phyloP scores from a whole-genome alignment of 2,329 filamentous ascomycete genomes.

The Pseudocercospora cruenta region DNA sequence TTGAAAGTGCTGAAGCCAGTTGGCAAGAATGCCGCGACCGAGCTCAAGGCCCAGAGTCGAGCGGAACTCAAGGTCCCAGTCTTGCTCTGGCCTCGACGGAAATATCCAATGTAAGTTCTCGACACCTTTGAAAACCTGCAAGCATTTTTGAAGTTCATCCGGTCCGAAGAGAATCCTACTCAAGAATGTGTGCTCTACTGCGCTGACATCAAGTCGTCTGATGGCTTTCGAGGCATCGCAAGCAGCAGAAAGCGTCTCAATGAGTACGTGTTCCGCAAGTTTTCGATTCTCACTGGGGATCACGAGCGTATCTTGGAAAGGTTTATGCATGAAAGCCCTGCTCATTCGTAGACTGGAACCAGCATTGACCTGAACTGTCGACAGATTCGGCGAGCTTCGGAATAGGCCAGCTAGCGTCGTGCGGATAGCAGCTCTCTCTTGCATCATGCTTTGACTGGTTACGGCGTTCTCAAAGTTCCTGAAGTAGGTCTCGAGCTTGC shows the following conservation, averaged over 20 bases:
- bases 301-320: not conserved
- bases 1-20: not conserved
- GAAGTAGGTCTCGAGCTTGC: not conserved
- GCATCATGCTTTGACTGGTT: not conserved
- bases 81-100: not conserved
- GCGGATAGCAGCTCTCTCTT: not conserved
- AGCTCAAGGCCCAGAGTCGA: not conserved
- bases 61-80: not conserved
- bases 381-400: not conserved
- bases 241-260: not conserved
- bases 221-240: not conserved
- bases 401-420: not conserved
- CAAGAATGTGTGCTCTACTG: not conserved
- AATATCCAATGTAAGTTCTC: not conserved
- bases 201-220: not conserved
- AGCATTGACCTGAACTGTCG: not conserved
- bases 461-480: not conserved
- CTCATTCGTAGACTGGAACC: not conserved
- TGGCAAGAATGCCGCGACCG: not conserved
- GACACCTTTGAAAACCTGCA: not conserved
- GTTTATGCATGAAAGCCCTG: not conserved
- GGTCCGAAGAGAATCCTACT: not conserved
- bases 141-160: not conserved
- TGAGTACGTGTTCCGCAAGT: not conserved
- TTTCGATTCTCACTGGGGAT: not conserved